phyloP scores from a whole-genome alignment of 495 filamentous ascomycete genomes.

The Penicillium psychrofluorescens region DNA sequence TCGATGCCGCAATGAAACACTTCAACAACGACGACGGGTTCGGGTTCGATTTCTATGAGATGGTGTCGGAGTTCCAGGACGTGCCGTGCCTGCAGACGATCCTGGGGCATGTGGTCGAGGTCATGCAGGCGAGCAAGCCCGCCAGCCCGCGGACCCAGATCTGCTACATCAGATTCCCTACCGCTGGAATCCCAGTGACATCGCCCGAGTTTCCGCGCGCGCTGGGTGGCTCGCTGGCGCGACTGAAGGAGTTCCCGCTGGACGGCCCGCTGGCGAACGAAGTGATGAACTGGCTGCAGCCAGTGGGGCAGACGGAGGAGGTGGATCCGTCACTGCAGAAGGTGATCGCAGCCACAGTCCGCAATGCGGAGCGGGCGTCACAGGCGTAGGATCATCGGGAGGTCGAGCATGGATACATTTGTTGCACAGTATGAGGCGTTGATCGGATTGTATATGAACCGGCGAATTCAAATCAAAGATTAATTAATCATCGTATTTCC shows the following conservation, averaged over 20 bases:
- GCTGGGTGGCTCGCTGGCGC: constrained; percentile 54
- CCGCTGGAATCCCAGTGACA: constrained; percentile 54
- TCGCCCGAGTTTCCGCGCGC: constrained; percentile 68
- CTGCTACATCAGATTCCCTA: constrained; percentile 63
- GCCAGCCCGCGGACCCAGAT: constrained; percentile 51
- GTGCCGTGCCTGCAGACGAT: constrained; percentile 60
- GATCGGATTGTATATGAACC: background rate
- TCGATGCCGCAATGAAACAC: constrained; percentile 78
- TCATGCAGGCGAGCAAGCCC: constrained; percentile 52
- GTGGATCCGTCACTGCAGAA: constrained; percentile 61
- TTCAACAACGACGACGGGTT: constrained; percentile 53
- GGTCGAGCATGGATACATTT: background rate
- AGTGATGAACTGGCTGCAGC: constrained; percentile 52
- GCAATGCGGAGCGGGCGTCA: constrained; percentile 27
- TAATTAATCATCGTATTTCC: constrained; percentile 39
- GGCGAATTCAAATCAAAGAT: no score
- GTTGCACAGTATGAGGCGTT: constrained; percentile 15
- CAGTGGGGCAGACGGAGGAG: constrained; percentile 44
- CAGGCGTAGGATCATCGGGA: constrained; percentile 11
- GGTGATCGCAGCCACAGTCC: constrained; percentile 53
- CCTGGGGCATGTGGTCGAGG: constrained; percentile 66
- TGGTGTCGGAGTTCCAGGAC: constrained; percentile 60
- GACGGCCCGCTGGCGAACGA: constrained; percentile 41
- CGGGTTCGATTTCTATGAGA: constrained; percentile 70
- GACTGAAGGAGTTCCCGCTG: constrained; percentile 41